Evolutionary conservation across 306 rosid species (phyloP).

Genomic region (Cucurbita maxima): DNA sequence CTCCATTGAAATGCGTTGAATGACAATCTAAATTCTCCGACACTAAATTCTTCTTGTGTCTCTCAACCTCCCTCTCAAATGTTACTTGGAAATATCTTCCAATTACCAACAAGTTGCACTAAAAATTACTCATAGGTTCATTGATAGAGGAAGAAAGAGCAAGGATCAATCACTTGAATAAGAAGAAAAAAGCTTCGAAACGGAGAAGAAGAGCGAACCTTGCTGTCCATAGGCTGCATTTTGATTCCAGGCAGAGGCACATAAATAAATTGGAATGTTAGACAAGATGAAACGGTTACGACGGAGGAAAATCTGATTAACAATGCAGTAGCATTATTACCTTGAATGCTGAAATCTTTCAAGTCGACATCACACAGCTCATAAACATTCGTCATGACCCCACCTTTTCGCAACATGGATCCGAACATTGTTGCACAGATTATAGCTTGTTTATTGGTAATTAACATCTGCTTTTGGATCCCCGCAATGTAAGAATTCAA

Average conservation of each 20-base stretch:
- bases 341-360: conserved; percentile 97
- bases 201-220: conserved; percentile 38
- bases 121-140: background rate
- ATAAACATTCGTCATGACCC: conserved; percentile 68
- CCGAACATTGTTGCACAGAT: conserved; percentile 88
- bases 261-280: conserved; percentile 13
- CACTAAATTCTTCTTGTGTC: background rate
- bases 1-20: background rate
- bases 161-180: background rate
- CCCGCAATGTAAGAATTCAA: conserved; percentile 64
- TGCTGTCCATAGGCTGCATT: conserved; percentile 53
- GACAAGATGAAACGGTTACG: conserved; percentile 1
- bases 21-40: background rate
- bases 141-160: background rate
- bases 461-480: conserved; percentile 84
- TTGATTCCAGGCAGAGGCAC: conserved; percentile 15
- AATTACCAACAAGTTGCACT: background rate
- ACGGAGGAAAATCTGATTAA: conserved; percentile 6
- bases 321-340: conserved; percentile 20
- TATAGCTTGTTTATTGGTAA: conserved; percentile 92
- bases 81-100: background rate
- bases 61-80: background rate
- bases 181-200: conserved; percentile 7
- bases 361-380: conserved; percentile 91
- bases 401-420: conserved; percentile 76